Base-by-base conservation (phyloP, 495 filamentous ascomycete genomes). In the Aspergillus indologenus region DNA sequence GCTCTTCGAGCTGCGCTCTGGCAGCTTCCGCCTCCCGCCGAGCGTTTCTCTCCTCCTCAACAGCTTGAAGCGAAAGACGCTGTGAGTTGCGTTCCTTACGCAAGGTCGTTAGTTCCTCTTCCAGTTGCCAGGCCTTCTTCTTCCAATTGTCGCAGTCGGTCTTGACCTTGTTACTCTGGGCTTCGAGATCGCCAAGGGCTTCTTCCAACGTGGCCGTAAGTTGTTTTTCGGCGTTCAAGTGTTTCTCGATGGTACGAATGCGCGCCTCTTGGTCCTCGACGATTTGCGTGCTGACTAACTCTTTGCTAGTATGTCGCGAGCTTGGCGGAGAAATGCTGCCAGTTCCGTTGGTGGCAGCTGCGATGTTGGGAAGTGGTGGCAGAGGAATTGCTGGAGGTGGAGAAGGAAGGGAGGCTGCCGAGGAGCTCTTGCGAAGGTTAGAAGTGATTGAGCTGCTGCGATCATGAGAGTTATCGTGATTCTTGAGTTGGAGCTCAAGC, bases 361-460 rank as follows among this genome's bases (percentile, higher is more conserved):
- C 70, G 54, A 80, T 80, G 40, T 63, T 70, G 2, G 77, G 77
- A 21, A 80, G 73, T 34, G 77, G 75, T 5, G 93, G 94, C 15
- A 98, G 84, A 45, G 95, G 93, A 52, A 95, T 96, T 0, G 96
- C 86, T n/a, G 94, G 95, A 54, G 97, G 95, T 45, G 94, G 93
- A 5, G 93, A 96, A 1, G 94, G 94, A 18, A 98, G 81, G 31
- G 91, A 91, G 31, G 84, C 81, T 26, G 91, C 86, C 4, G 90
- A 94, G 44, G 85, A 78, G 69, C 87, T 92, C 81, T 96, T 97
- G 68, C 91, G 90, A 45, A 96, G 83, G 60, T 89, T 87, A 45
- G 86, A 85, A n/a, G 82, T 81, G 46, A 84, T 79, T 43, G 91
- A 96, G 71, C 89, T 89, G 54, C 90, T 90, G 55, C 93, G 86